A percentile compares a stretch with the other conserved stretches of the same genome.
These are phyloP conservation scores for Botryosphaeria dothidea DNA, from an alignment of 2,329 filamentous ascomycete genomes.

Conservation along the genomic window DNA sequence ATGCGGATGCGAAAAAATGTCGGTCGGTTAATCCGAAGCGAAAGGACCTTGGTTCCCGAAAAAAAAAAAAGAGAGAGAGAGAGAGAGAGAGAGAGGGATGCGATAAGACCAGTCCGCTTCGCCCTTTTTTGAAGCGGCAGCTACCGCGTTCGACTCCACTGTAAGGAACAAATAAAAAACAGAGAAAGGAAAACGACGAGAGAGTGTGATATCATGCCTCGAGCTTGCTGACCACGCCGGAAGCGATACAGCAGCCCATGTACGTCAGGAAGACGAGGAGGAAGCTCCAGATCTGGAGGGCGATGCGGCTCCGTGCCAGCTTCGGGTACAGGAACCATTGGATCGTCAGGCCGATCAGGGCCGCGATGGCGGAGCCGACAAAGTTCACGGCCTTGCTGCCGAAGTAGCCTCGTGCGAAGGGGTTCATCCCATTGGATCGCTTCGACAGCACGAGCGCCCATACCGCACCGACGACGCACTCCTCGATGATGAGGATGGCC, in stretches of 20 bases:
- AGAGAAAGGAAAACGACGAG: background rate
- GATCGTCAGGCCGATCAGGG: background rate
- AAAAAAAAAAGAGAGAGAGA: no score
- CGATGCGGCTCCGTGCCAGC: background rate
- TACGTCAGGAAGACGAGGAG: constrained; percentile 16
- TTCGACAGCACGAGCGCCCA: constrained; percentile 8
- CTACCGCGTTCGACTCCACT: background rate
- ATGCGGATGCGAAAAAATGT: background rate
- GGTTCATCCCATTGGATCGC: background rate
- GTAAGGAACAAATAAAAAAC: background rate
- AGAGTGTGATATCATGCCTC: background rate
- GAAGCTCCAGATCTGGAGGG: constrained; percentile 15
- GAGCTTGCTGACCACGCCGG: constrained; percentile 1
- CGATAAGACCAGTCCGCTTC: background rate
- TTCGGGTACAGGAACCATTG: constrained; percentile 4
- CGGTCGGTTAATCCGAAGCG: background rate
- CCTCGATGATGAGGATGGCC: background rate
- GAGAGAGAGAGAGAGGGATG: no score
- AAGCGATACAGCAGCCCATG: constrained; percentile 10
- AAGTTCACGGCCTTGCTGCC: constrained; percentile 13
- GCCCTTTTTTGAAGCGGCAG: background rate
- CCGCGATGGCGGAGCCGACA: constrained; percentile 1
- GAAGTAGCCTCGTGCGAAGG: constrained; percentile 12
- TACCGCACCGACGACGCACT: constrained; percentile 12
- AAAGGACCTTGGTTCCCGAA: background rate